These are phyloP conservation scores for Leccinum imitatum DNA, from an alignment of 768 basidiomycete genomes.

Conservation along the genomic window DNA sequence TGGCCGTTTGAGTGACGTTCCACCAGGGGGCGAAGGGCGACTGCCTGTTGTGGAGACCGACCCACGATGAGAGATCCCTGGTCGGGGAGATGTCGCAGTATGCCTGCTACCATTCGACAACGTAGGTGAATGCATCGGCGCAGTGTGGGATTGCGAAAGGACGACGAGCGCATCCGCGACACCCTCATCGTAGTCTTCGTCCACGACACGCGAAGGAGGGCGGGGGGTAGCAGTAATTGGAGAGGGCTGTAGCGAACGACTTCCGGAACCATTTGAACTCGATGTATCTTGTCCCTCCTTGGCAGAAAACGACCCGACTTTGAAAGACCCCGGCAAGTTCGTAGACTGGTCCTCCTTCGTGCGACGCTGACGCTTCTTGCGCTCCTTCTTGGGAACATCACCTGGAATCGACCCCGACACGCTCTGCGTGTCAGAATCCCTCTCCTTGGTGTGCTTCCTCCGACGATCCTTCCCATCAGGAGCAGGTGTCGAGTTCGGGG, in stretches of 20 bases:
- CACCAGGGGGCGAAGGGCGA: constrained; percentile 43
- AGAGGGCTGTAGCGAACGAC: constrained; percentile 68
- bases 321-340: constrained; percentile 34
- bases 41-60: constrained; percentile 67
- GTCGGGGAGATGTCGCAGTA: constrained; percentile 47
- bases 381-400: constrained; percentile 57
- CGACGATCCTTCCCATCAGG: constrained; percentile 47
- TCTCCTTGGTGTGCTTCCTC: constrained; percentile 48
- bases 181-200: constrained; percentile 95
- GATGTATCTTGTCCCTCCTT: constrained; percentile 58
- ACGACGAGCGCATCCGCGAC: constrained; percentile 84
- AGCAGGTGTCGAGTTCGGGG: constrained; percentile 48
- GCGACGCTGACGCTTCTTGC: constrained; percentile 46
- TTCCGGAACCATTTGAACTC: constrained; percentile 64
- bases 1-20: too few species aligned
- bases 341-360: constrained; percentile 44
- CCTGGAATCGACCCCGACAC: constrained; percentile 29
- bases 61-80: constrained; percentile 53
- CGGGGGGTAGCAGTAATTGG: constrained; percentile 61
- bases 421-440: constrained; percentile 41
- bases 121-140: constrained; percentile 49
- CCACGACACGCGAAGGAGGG: constrained; percentile 66
- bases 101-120: constrained; percentile 58
- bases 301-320: constrained; percentile 34
- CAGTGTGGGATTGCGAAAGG: constrained; percentile 46